Percentiles rank a stretch among this genome's conserved stretches.
Evolutionary conservation across 371 early-diverging fungal genomes (phyloP).

Genomic region (Batrachochytrium dendrobatidis): DNA sequence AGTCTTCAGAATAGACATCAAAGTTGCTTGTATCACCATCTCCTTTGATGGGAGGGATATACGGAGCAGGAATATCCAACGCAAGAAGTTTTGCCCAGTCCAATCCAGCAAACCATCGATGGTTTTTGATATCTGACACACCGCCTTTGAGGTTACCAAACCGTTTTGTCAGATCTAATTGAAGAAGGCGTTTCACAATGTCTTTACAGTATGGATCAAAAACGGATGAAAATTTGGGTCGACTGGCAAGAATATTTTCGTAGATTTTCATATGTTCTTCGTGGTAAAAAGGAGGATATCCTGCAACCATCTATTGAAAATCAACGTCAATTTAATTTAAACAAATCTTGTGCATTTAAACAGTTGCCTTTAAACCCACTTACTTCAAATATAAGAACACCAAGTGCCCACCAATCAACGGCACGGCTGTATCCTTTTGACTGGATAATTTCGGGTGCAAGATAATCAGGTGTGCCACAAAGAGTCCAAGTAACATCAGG

Average conservation of each 20-base stretch:
- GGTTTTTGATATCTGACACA: constrained; percentile 80
- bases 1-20: constrained; percentile 84
- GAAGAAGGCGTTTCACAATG: constrained; percentile 75
- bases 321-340: too few relatives aligned
- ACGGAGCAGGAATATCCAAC: constrained; percentile 79
- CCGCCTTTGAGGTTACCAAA: constrained; percentile 87
- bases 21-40: constrained; percentile 94
- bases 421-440: constrained; percentile 91
- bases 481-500: constrained; percentile 94
- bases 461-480: constrained; percentile 98
- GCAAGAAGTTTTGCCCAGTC: constrained; percentile 77
- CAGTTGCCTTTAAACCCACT: too few relatives aligned
- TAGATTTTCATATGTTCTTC: constrained; percentile 71
- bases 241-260: constrained; percentile 81
- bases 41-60: constrained; percentile 73
- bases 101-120: constrained; percentile 90
- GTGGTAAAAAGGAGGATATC: constrained; percentile 90
- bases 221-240: constrained; percentile 72
- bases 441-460: constrained; percentile 95
- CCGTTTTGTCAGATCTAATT: constrained; percentile 74
- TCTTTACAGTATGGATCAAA: constrained; percentile 81
- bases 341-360: too few relatives aligned
- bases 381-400: constrained; percentile 87
- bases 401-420: constrained; percentile 97
- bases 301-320: constrained; percentile 56